phyloP scores from a whole-genome alignment of 257 asterid genomes.

The Lantana camara region DNA sequence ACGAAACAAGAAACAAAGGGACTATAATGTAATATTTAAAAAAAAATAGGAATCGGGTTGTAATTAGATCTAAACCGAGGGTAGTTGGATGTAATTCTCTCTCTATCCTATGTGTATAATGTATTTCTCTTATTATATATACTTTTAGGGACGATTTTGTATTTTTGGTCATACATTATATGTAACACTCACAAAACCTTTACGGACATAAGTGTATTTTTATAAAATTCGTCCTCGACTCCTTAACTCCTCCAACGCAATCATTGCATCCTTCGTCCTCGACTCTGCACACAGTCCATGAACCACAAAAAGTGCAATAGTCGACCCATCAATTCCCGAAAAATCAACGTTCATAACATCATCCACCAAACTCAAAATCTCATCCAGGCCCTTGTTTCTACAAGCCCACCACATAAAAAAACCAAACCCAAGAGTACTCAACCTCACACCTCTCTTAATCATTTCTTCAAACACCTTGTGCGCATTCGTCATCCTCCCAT shows the following conservation, averaged over 20 bases:
- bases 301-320: constrained; percentile 61
- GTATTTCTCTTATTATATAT: too few relatives aligned
- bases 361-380: constrained; percentile 57
- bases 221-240: too few relatives aligned
- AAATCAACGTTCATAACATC: constrained; percentile 46
- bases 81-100: too few relatives aligned
- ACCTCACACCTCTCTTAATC: constrained; percentile 46
- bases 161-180: too few relatives aligned
- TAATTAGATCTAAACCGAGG: too few relatives aligned
- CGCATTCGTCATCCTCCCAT: constrained; percentile 52
- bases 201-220: too few relatives aligned
- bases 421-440: constrained; percentile 80
- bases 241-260: constrained; percentile 71
- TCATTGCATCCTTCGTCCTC: constrained; percentile 49
- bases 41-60: too few relatives aligned
- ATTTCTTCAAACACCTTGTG: constrained; percentile 72
- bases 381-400: constrained; percentile 43
- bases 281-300: constrained; percentile 61
- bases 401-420: constrained; percentile 72
- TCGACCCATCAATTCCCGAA: constrained; percentile 63
- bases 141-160: too few relatives aligned
- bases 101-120: too few relatives aligned
- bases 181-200: too few relatives aligned
- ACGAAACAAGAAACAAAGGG: too few relatives aligned
- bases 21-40: too few relatives aligned